Evolutionary conservation across 2,329 filamentous ascomycete species (phyloP).

Genomic region (Helotiales sp.): DNA sequence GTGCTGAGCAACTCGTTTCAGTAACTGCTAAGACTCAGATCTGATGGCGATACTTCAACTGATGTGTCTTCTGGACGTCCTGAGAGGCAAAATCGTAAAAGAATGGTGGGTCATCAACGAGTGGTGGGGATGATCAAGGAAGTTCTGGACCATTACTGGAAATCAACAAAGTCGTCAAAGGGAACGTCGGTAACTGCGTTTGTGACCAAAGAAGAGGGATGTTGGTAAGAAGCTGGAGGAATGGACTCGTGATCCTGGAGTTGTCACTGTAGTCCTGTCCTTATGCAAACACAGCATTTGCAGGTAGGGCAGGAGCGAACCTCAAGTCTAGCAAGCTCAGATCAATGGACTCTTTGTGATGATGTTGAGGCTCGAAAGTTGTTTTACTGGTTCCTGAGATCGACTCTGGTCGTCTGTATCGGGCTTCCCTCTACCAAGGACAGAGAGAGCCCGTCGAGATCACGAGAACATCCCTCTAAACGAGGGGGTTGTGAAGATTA

Average conservation of each 20-base stretch:
- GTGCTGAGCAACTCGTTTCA: neutral
- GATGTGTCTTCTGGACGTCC: neutral
- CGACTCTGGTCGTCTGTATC: neutral
- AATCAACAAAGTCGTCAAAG: neutral
- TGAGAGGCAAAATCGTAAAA: neutral
- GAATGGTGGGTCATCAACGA: neutral
- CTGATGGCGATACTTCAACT: neutral
- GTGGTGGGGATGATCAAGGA: neutral
- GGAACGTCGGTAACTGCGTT: neutral
- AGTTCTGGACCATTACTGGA: neutral
- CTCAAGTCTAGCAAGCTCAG: neutral
- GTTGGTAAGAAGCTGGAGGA: neutral
- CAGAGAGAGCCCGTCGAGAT: conserved; percentile 5
- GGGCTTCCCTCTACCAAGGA: neutral
- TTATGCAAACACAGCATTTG: neutral
- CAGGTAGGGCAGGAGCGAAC: neutral
- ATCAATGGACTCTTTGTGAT: neutral
- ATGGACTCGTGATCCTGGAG: neutral
- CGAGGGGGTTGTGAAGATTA: neutral
- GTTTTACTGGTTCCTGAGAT: neutral
- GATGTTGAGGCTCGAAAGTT: neutral
- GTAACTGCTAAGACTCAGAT: neutral
- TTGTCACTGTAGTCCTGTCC: neutral
- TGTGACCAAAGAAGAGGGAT: neutral
- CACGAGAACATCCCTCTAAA: neutral